These are phyloP conservation scores for Lotmaria passim DNA, from an alignment of 208 protist species.

Conservation along the genomic window DNA sequence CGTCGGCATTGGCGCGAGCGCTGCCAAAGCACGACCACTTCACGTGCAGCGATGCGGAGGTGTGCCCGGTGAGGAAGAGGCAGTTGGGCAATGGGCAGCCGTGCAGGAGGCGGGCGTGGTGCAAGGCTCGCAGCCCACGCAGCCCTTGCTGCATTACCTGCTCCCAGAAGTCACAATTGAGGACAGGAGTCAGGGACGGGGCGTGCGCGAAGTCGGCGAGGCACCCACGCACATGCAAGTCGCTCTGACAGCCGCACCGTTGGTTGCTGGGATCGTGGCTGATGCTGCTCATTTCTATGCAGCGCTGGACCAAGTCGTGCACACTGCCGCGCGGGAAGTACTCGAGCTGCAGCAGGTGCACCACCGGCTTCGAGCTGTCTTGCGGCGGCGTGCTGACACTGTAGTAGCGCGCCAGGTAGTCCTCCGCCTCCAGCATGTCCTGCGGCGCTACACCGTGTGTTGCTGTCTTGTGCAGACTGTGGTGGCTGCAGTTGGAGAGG, in stretches of 20 bases:
- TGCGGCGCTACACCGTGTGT: neutral
- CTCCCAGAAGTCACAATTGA: constrained; percentile 35
- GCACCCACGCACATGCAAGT: neutral
- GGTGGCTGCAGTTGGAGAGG: constrained; percentile 9
- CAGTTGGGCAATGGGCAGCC: constrained; percentile 57
- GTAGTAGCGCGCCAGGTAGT: constrained; percentile 60
- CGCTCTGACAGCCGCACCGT: too few relatives aligned
- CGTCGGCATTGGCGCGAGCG: constrained; percentile 28
- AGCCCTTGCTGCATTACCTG: constrained; percentile 42
- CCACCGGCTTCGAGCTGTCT: constrained; percentile 22
- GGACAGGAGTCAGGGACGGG: neutral
- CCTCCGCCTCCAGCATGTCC: constrained; percentile 32
- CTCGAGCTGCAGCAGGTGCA: constrained; percentile 68
- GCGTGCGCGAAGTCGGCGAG: neutral
- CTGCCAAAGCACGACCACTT: constrained; percentile 69
- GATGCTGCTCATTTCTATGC: neutral
- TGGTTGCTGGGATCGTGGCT: too few relatives aligned
- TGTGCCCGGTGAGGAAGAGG: constrained; percentile 41
- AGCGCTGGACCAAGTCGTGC: constrained; percentile 39
- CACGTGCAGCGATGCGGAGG: constrained; percentile 23
- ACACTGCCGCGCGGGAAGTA: constrained; percentile 67
- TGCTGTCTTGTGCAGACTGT: neutral
- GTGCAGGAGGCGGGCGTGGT: constrained; percentile 52
- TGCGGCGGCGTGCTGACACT: constrained; percentile 25
- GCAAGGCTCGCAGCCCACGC: constrained; percentile 52